Evolutionary conservation across 1,139 yeast genomes (phyloP).

Genomic region (Yamadazyma blattariae): DNA sequence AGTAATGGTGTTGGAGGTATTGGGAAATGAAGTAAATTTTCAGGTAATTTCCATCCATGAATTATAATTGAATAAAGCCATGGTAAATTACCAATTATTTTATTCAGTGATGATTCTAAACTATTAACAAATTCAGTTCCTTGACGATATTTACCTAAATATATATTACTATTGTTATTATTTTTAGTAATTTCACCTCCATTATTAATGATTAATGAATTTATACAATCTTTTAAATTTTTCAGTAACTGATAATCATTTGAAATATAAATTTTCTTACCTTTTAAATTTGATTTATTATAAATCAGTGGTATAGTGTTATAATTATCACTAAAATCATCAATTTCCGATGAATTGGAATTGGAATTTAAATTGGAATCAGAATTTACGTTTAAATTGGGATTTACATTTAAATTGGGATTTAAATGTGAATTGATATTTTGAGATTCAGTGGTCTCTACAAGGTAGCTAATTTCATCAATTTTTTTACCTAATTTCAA

Average conservation of each 20-base stretch:
- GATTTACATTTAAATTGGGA: too few relatives aligned
- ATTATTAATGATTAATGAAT: constrained; percentile 24
- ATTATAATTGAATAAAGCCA: constrained; percentile 75
- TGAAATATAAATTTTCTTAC: constrained; percentile 28
- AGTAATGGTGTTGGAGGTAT: constrained; percentile 52
- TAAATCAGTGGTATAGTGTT: constrained; percentile 10
- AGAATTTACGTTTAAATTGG: too few relatives aligned
- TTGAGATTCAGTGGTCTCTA: constrained; percentile 1
- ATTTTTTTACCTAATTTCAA: constrained; percentile 50
- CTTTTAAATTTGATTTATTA: constrained; percentile 18
- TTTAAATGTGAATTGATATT: too few relatives aligned
- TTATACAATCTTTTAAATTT: constrained; percentile 24
- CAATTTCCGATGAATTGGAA: neutral
- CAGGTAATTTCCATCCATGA: constrained; percentile 59
- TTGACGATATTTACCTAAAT: constrained; percentile 59
- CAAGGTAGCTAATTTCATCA: constrained; percentile 51
- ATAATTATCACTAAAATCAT: constrained; percentile 10
- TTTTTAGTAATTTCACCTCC: constrained; percentile 30
- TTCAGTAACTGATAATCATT: constrained; percentile 35
- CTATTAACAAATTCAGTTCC: constrained; percentile 47
- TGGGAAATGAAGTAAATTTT: constrained; percentile 69
- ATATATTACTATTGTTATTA: constrained; percentile 47
- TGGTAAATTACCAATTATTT: constrained; percentile 60
- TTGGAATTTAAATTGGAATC: too few relatives aligned
- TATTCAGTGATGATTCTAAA: constrained; percentile 17